A percentile compares a stretch with the other conserved stretches of the same genome.
Conservation (phyloP, 1,284 basidiomycete species). For the Singerocomus rubriflavus region DNA sequence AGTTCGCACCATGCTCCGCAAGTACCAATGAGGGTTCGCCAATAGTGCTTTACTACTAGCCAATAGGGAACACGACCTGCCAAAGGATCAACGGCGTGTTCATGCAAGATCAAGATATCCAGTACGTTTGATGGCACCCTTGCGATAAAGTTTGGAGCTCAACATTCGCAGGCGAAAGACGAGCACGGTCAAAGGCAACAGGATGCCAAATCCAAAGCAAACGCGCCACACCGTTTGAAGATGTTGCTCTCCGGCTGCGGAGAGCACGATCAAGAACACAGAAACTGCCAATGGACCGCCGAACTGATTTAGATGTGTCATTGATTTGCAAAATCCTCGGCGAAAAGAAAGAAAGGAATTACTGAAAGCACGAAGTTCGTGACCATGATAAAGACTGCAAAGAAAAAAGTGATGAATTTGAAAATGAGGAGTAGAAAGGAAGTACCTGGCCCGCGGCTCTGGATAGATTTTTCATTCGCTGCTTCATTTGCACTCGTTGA, state of each 20-base stretch:
- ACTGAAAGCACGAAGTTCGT: constrained; percentile 67
- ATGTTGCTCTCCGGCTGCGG: constrained; percentile 60
- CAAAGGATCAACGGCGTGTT: constrained; percentile 8
- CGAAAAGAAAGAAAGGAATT: constrained; percentile 12
- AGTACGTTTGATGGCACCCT: constrained; percentile 61
- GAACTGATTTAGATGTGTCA: constrained; percentile 39
- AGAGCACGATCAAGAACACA: constrained; percentile 71
- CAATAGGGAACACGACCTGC: constrained; percentile 59
- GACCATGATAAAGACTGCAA: constrained; percentile 65
- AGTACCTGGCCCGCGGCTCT: constrained; percentile 59
- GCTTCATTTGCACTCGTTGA: constrained; percentile 67
- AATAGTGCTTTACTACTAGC: constrained; percentile 65
- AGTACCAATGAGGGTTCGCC: constrained; percentile 67
- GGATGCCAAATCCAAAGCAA: constrained; percentile 69
- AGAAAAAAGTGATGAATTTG: constrained; percentile 3
- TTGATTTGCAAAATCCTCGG: constrained; percentile 11
- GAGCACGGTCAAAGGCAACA: constrained; percentile 69
- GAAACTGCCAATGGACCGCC: constrained; percentile 69
- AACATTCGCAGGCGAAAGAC: constrained; percentile 72
- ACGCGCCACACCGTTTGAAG: constrained; percentile 74
- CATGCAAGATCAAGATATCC: background rate
- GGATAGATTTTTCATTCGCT: constrained; percentile 66
- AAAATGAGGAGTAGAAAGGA: constrained; percentile 4
- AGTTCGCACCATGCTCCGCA: constrained; percentile 61
- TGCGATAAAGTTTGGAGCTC: constrained; percentile 62